A percentile compares a stretch with the other conserved stretches of the same genome.
phyloP scores from a whole-genome alignment of 768 basidiomycete species.

The Panaeolus papilionaceus region DNA sequence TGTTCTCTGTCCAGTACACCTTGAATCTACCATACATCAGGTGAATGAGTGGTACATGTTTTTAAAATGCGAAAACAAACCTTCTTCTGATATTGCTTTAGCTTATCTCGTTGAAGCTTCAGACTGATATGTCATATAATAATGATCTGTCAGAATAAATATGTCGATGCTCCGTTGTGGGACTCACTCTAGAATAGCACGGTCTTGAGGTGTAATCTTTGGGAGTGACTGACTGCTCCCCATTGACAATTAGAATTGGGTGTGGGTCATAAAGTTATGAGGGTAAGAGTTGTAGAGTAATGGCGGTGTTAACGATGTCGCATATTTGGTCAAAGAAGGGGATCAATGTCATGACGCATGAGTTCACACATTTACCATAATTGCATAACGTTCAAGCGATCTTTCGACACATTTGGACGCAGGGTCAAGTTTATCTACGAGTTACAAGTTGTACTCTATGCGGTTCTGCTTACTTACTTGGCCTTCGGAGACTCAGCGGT shows the following conservation, averaged over 20 bases:
- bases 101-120: constrained; percentile 94
- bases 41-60: neutral
- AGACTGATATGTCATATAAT: constrained; percentile 57
- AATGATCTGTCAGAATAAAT: constrained; percentile 18
- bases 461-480: constrained; percentile 19
- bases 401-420: neutral
- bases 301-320: constrained; percentile 14
- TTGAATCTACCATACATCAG: constrained; percentile 70
- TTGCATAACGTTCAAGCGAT: constrained; percentile 6
- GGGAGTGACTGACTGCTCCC: constrained; percentile 77
- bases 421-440: neutral
- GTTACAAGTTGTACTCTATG: neutral
- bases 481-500: constrained; percentile 21
- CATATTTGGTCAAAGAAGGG: constrained; percentile 5
- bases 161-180: constrained; percentile 19
- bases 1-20: constrained; percentile 85
- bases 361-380: constrained; percentile 12
- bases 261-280: constrained; percentile 10
- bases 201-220: constrained; percentile 92
- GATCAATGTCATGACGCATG: constrained; percentile 3
- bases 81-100: constrained; percentile 95
- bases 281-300: neutral
- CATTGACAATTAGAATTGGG: constrained; percentile 45
- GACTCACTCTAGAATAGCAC: constrained; percentile 93
- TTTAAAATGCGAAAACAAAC: constrained; percentile 44